Conservation (phyloP, 2,329 filamentous ascomycete genomes). For the Pyrenochaeta sp. region DNA sequence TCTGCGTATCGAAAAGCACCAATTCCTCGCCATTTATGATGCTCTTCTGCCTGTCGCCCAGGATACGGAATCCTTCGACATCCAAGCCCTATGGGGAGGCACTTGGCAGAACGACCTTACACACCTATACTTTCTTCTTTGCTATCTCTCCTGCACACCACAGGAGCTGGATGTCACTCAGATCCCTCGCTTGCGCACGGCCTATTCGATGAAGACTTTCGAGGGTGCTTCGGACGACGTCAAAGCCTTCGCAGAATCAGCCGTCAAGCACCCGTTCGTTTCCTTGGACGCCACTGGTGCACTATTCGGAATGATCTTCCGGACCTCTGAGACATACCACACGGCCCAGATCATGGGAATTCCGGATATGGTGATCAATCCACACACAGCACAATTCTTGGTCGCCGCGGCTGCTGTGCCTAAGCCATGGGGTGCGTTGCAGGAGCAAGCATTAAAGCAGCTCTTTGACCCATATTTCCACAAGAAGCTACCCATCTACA, state of each 20-base stretch:
- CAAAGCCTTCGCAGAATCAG: conserved; percentile 67
- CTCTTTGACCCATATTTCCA: conserved; percentile 84
- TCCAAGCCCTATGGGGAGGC: conserved; percentile 90
- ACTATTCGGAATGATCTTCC: conserved; percentile 68
- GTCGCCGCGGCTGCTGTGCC: conserved; percentile 79
- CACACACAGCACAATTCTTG: conserved; percentile 79
- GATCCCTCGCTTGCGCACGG: conserved; percentile 80
- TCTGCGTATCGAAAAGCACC: conserved; percentile 75
- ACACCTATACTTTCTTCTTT: conserved; percentile 91
- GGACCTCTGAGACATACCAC: conserved; percentile 64
- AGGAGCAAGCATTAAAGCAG: conserved; percentile 76
- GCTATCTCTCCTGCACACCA: conserved; percentile 78
- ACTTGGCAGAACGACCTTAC: conserved; percentile 85
- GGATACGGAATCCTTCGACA: conserved; percentile 72
- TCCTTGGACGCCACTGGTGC: conserved; percentile 82
- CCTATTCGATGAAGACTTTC: conserved; percentile 74
- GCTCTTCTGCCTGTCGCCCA: conserved; percentile 76
- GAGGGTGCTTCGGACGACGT: conserved; percentile 66
- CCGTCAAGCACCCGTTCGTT: conserved; percentile 84
- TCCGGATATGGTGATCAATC: conserved; percentile 68
- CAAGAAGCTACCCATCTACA: conserved; percentile 78
- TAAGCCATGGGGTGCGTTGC: conserved; percentile 77
- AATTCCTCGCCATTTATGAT: conserved; percentile 83
- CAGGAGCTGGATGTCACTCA: conserved; percentile 82
- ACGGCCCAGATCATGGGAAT: conserved; percentile 64